These are phyloP conservation scores for Pseudotsuga menziesii DNA, from an alignment of 75 land plant species.

Conservation along the genomic window DNA sequence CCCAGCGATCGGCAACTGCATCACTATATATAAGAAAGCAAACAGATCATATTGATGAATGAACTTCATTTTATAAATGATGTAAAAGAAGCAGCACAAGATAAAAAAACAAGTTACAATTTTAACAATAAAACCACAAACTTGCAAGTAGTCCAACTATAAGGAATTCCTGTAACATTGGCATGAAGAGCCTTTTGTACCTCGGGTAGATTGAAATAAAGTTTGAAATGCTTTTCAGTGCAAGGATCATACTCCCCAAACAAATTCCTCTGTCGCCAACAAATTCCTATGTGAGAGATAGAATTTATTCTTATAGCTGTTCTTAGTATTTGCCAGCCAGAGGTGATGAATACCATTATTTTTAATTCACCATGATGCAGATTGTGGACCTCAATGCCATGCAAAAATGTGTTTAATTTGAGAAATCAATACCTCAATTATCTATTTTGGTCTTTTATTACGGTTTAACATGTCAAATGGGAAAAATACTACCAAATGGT, in stretches of 20 bases:
- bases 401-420: neutral
- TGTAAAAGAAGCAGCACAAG: neutral
- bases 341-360: neutral
- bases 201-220: slow-evolving; percentile 81
- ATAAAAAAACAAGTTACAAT: neutral
- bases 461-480: neutral
- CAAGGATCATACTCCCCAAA: slow-evolving; percentile 87
- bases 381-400: neutral
- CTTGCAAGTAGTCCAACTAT: slow-evolving; percentile 89
- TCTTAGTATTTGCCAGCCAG: neutral
- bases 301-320: neutral
- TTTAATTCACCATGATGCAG: neutral
- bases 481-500: neutral
- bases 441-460: too few relatives aligned
- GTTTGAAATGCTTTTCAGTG: slow-evolving; percentile 51
- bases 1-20: slow-evolving; percentile 54
- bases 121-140: slow-evolving; percentile 9
- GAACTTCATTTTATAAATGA: neutral
- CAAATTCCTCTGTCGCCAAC: slow-evolving; percentile 26
- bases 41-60: neutral
- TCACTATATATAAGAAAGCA: slow-evolving; percentile 36
- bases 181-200: slow-evolving; percentile 96
- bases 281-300: neutral
- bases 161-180: slow-evolving; percentile 63
- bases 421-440: neutral